Conservation (phyloP, 176 grass and related monocot genomes). For the Ampelocalamus luodianensis region DNA sequence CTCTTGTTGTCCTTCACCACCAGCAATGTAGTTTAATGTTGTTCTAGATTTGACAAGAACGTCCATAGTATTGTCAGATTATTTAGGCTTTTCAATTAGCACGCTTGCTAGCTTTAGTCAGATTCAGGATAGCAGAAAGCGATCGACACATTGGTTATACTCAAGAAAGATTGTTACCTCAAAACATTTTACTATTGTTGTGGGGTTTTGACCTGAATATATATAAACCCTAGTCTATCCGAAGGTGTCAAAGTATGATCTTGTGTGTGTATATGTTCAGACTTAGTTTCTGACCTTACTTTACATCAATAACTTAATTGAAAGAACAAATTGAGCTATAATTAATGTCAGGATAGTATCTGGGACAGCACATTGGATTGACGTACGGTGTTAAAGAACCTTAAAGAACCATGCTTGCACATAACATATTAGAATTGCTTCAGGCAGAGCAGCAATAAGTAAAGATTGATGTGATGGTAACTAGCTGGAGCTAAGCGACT, state of each 20-base stretch:
- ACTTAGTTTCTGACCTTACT: background rate
- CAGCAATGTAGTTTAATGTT: constrained; percentile 46
- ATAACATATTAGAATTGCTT: background rate
- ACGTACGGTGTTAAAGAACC: background rate
- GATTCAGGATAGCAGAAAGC: constrained; percentile 40
- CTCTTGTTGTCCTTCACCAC: constrained; percentile 26
- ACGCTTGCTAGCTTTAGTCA: constrained; percentile 37
- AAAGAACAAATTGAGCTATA: background rate
- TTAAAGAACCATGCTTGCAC: background rate
- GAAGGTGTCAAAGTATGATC: background rate
- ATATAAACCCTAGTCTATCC: constrained; percentile 14
- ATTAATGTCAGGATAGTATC: background rate
- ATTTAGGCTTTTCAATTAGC: constrained; percentile 34
- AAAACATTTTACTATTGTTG: constrained; percentile 1
- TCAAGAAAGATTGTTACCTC: constrained; percentile 17
- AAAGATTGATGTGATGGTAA: constrained; percentile 47
- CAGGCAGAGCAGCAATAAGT: constrained; percentile 2
- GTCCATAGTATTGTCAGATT: constrained; percentile 25
- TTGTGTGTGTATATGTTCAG: background rate
- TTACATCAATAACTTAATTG: background rate
- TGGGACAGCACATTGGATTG: background rate
- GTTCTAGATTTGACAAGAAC: constrained; percentile 42
- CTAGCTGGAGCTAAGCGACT: constrained; percentile 27
- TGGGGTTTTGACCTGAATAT: constrained; percentile 24
- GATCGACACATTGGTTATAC: constrained; percentile 27